These are phyloP conservation scores for Apium graveolens DNA, from an alignment of 129 eudicot genomes.

Conservation along the genomic window DNA sequence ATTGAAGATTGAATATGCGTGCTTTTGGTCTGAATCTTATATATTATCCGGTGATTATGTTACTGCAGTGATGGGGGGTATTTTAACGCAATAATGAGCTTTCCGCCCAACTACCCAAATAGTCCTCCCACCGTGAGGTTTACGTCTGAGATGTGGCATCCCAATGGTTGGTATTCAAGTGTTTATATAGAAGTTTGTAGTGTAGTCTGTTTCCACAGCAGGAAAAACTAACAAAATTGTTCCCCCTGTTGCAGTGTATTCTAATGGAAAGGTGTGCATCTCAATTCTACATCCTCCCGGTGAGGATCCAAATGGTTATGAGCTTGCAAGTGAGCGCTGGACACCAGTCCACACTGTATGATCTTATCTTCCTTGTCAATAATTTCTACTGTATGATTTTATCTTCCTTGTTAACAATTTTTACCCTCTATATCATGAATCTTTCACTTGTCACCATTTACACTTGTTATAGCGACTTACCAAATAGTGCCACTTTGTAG, in stretches of 20 bases:
- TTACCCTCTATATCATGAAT: not conserved
- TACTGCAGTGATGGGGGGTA: slow-evolving; percentile 54
- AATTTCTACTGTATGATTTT: slow-evolving; percentile 25
- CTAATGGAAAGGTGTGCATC: slow-evolving; percentile 59
- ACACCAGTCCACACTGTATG: slow-evolving; percentile 54
- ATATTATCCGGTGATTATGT: not conserved
- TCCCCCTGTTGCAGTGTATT: slow-evolving; percentile 29
- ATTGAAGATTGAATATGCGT: not conserved
- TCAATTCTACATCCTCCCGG: slow-evolving; percentile 65
- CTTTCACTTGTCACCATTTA: not conserved
- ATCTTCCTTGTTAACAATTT: not conserved
- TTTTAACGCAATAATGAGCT: slow-evolving; percentile 56
- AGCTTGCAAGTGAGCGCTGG: slow-evolving; percentile 67
- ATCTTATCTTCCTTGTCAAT: not conserved
- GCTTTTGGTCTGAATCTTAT: not conserved
- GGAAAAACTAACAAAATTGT: not conserved
- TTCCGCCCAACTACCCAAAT: slow-evolving; percentile 49
- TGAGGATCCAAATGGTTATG: slow-evolving; percentile 56
- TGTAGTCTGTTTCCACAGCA: not conserved
- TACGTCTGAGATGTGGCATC: slow-evolving; percentile 67
- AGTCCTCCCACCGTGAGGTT: slow-evolving; percentile 59
- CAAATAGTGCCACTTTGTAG: not conserved
- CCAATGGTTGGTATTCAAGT: slow-evolving; percentile 36
- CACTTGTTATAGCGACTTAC: not conserved
- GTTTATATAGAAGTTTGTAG: not conserved